Percentiles rank a stretch among this genome's conserved stretches.
These are phyloP conservation scores for Aspergillus versicolor DNA, from an alignment of 2,329 filamentous ascomycete genomes.

Conservation along the genomic window DNA sequence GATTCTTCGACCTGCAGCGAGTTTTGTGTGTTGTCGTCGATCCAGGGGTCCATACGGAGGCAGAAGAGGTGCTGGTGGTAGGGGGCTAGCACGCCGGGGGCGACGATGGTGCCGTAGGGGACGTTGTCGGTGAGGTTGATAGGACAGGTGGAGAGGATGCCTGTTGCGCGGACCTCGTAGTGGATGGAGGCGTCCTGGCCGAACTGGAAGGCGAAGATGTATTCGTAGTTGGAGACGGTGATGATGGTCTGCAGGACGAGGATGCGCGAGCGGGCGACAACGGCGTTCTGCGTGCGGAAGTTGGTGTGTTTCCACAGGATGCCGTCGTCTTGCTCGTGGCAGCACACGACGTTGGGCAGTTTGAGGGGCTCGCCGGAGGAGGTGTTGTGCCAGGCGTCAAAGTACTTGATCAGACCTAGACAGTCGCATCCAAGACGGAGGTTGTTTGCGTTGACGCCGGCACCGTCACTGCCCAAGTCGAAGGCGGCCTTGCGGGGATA, in stretches of 20 bases:
- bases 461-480: constrained; percentile 45
- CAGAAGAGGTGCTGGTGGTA: constrained; percentile 48
- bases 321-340: constrained; percentile 41
- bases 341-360: constrained; percentile 44
- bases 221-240: constrained; percentile 47
- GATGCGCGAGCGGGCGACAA: constrained; percentile 32
- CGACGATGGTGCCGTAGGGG: constrained; percentile 41
- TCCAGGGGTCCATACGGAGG: constrained; percentile 43
- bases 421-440: constrained; percentile 44
- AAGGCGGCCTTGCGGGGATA: constrained; percentile 46
- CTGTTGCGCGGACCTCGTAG: constrained; percentile 46
- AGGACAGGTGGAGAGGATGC: constrained; percentile 43
- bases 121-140: constrained; percentile 35
- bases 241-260: constrained; percentile 42
- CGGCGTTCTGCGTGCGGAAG: constrained; percentile 34
- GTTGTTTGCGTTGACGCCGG: constrained; percentile 46
- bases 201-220: constrained; percentile 46
- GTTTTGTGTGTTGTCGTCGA: constrained; percentile 43
- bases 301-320: constrained; percentile 45
- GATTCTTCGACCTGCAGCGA: constrained; percentile 55
- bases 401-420: constrained; percentile 40
- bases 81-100: constrained; percentile 43
- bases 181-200: constrained; percentile 40
- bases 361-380: constrained; percentile 33
- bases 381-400: constrained; percentile 40